These are phyloP conservation scores for Cryphonectria parasitica DNA, from an alignment of 2,329 filamentous ascomycete genomes.

Conservation along the genomic window DNA sequence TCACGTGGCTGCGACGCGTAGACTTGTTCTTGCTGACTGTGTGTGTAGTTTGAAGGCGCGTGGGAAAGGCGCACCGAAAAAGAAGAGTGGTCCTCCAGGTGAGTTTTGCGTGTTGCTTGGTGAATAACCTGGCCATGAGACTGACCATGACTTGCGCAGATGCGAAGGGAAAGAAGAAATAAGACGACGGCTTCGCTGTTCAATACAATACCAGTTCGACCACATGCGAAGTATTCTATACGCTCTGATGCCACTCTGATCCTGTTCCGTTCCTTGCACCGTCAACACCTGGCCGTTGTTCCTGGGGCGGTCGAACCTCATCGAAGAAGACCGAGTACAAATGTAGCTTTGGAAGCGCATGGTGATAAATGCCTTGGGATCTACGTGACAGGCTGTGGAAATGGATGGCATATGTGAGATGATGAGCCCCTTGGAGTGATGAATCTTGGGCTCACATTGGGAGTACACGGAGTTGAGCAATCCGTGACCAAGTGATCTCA, in stretches of 20 bases:
- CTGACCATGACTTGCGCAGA: conserved; percentile 36
- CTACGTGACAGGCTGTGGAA: not conserved
- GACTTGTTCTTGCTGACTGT: conserved; percentile 25
- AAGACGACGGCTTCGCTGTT: conserved; percentile 26
- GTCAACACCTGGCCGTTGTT: not conserved
- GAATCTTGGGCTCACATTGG: not conserved
- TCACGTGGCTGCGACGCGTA: not conserved
- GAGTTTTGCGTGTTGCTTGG: conserved; percentile 24
- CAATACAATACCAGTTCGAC: conserved; percentile 9
- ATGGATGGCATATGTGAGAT: not conserved
- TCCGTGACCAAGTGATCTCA: not conserved
- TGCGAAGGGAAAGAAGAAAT: conserved; percentile 49
- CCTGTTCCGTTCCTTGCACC: too few species aligned
- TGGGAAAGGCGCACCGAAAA: conserved; percentile 87
- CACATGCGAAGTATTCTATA: not conserved
- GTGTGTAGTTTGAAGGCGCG: conserved; percentile 70
- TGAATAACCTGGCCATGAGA: conserved; percentile 47
- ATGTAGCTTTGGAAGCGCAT: not conserved
- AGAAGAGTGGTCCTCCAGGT: conserved; percentile 69
- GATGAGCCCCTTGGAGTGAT: not conserved
- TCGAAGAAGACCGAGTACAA: not conserved
- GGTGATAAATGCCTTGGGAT: not conserved
- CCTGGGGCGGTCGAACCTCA: not conserved
- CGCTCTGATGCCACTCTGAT: not conserved
- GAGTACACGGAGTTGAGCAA: not conserved